Conservation (phyloP, 441 rosid genomes). For the Corymbia calophylla region DNA sequence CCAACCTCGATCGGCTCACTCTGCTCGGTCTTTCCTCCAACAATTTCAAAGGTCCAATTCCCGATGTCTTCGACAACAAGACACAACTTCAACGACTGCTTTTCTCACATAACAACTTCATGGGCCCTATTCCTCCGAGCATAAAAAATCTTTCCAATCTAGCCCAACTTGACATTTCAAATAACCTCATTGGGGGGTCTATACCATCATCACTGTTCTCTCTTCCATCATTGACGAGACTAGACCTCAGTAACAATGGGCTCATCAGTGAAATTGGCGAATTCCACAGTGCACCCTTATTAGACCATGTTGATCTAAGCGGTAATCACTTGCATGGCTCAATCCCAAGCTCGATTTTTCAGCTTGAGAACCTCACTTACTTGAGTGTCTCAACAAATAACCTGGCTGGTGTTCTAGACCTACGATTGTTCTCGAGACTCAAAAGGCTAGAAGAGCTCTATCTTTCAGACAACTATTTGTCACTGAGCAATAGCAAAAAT, state of each 20-base stretch:
- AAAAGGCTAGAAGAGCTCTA: fast-evolving
- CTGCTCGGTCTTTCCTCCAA: not conserved
- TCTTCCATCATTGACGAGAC: not conserved
- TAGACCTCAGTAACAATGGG: not conserved
- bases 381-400: not conserved
- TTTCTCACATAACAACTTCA: not conserved
- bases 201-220: not conserved
- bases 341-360: not conserved
- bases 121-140: not conserved
- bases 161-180: not conserved
- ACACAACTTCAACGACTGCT: not conserved
- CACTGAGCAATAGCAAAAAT: not conserved
- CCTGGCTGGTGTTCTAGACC: not conserved
- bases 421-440: not conserved
- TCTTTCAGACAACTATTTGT: not conserved
- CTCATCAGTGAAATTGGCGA: not conserved
- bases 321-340: not conserved
- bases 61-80: not conserved
- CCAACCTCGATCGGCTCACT: not conserved
- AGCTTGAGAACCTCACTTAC: not conserved
- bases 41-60: not conserved
- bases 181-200: not conserved
- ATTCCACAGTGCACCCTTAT: not conserved
- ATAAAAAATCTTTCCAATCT: not conserved
- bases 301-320: not conserved